Evolutionary conservation across 2,329 filamentous ascomycete species (phyloP).

Genomic region (Microdochium nivale): DNA sequence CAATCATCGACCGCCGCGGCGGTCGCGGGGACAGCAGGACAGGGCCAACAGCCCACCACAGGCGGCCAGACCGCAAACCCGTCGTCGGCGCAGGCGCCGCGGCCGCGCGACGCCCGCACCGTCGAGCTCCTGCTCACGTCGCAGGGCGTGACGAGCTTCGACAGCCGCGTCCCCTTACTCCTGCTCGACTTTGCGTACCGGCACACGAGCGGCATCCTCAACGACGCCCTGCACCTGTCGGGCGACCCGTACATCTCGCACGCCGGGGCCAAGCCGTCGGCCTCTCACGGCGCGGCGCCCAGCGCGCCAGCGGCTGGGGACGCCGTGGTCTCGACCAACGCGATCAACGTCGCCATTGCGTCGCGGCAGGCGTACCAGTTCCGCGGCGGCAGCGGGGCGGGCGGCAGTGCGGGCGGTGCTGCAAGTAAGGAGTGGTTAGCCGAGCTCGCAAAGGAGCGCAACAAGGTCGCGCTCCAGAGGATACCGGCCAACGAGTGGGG

Average conservation of each 20-base stretch:
- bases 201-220: conserved; percentile 64
- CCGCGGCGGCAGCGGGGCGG: conserved; percentile 37
- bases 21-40: conserved; percentile 5
- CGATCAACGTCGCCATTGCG: conserved; percentile 64
- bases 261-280: conserved; percentile 43
- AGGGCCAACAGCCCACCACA: not conserved
- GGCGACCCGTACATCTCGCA: conserved; percentile 59
- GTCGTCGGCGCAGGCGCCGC: conserved; percentile 29
- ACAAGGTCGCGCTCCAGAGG: conserved; percentile 56
- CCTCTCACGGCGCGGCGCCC: conserved; percentile 38
- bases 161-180: conserved; percentile 72
- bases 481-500: conserved; percentile 60
- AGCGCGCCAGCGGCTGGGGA: conserved; percentile 36
- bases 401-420: conserved; percentile 35
- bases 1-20: conserved; percentile 11
- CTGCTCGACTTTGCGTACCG: conserved; percentile 84
- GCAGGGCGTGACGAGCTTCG: conserved; percentile 71
- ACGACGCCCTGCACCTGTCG: conserved; percentile 60
- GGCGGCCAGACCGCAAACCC: conserved; percentile 1
- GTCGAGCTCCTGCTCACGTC: conserved; percentile 73
- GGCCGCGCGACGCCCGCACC: conserved; percentile 70
- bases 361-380: conserved; percentile 63
- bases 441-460: conserved; percentile 64
- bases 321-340: conserved; percentile 54
- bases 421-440: conserved; percentile 68